Base-by-base conservation (phyloP, 2,329 filamentous ascomycete genomes). In the Talaromyces atroroseus region DNA sequence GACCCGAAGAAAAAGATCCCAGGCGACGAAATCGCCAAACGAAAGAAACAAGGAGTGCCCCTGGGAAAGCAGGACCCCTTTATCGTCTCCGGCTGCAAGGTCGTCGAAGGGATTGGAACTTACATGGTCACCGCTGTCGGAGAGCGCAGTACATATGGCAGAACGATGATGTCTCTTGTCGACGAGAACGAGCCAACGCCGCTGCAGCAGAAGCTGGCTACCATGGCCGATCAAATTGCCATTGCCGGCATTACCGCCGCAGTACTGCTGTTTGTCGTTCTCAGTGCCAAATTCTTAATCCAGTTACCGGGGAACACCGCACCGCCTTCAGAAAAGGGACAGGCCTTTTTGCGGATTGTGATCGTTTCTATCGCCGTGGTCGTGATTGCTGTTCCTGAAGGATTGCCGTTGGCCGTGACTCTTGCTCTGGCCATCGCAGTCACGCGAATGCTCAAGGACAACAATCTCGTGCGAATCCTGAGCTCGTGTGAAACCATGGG, bases 231-330 rank as follows among this genome's bases (percentile, higher is more conserved):
- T 26, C 24, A 26, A 26, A 26, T 26, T 26, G 24, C 24, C 24
- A 26, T 26, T 26, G 24, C 24, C 7, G 24, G 24, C 24, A 26
- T 26, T 26, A 26, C 24, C 24, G 87, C 57, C 11, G 89, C 90
- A 49, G 90, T 88, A 61, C 76, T 94, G 14, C 78, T 96, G 48
- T 96, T 96, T 74, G 79, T 92, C 48, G 87, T 95, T 47, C 79
- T 96, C 14, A 83, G 96, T 66, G 92, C 96, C 74, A 83, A 90
- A 65, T 96, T 95, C 68, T 77, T 94, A 10, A 89, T 85, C 49
- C 75, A 83, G 12, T 80, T 96, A 2, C 80, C 72, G 54, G 75
- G 71, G 18, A 78, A 82, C 57, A 61, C 66, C 3, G 74, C 74
- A 1, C 80, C 80, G 0, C 79, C 90, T 2, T 85, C 89, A 2